Evolutionary conservation across 768 basidiomycete species (phyloP), one percentile per base, ranked within the genome.

Genomic region (Pleurotus cornucopiae): DNA sequence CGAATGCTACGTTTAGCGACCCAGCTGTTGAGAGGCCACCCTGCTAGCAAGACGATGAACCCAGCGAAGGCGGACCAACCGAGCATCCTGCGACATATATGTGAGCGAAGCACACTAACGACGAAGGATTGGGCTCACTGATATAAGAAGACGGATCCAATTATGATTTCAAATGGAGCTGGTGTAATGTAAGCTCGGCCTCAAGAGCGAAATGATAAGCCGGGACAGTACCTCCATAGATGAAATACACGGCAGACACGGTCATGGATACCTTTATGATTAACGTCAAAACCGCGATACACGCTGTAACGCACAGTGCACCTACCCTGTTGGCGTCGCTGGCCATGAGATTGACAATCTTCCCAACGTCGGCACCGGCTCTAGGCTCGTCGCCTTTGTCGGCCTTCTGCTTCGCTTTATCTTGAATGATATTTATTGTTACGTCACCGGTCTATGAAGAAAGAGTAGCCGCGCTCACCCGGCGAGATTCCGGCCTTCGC

Each of bases 311-410:
- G n/a, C 18, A 44, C 3, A 30, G 13, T 25, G 13, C 34, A 65
- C 71, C 39, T 46, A 81, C 77, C 47, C 77, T 71, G 63, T 85
- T 87, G 2, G 85, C 84, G 65, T 92, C 90, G 5, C 82, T 84
- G 12, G 89, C 84, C 91, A 95, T 95, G 37, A 94, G 70, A 61
- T 92, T 91, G 54, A 94, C 90, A 52, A 95, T 91, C 67, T 94
- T 94, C 11, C 94, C 94, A 11, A 89, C 77, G 66, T 93, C 89
- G 6, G 94, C 94, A 13, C 91, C 89, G 0, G 86, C 80, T 61
- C 82, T 86, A 1, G 85, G 81, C 26, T 89, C 78, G 45, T 79
- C 76, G 14, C 70, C 74, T 61, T 71, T 74, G 49, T 73, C 74
- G 14, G 67, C 72, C 43, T 69, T 69, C 58, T 68, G 68, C 49